Evolutionary conservation across 139 green algal genomes (phyloP), one percentile per base, ranked within the genome.

Genomic region (Chlamydomonas urium): DNA sequence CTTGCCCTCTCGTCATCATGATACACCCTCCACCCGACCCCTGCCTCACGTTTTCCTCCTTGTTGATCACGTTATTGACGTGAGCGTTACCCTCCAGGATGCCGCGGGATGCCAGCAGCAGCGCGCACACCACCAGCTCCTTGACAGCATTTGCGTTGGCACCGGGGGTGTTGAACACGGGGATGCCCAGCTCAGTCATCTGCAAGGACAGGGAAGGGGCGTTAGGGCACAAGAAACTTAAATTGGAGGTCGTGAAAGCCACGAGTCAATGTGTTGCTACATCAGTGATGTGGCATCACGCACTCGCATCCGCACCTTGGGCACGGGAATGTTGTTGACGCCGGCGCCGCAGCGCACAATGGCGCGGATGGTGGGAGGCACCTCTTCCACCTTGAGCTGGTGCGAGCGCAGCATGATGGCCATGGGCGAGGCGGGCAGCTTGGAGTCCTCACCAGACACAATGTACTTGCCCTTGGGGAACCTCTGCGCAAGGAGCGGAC

Each of bases 61-160:
- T 70, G 72, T 80, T 74, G 65, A 87, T 87, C 3, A 81, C 72
- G 56, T 79, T 66, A 28, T 83, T 78, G 26, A 81, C 73, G 65
- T 87, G 78, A 24, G 66, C 73, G 72, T 77, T 65, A 29, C 81
- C 81, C 71, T 87, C 81, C 19, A 84, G 1, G 58, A 87, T 87
- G 35, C 81, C 81, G 32, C 81, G 78, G 8, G 66, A 77, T 3
- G 81, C 78, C 24, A 84, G 74, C 60, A 87, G 72, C 67, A 87
- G 73, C 1, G 47, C 34, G 66, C 81, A 87, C 31, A 87, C 68
- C 19, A 84, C 78, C 24, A 87, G 75, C 65, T 87, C 81, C 71
- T 84, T 87, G 31, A 87, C 81, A 10, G 81, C 78, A 48, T 87
- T 87, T 28, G 81, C 81, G 71, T 87, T 87, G 47, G 81, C 81